Evolutionary conservation across 208 protist genomes (phyloP), one percentile per base, ranked within the genome.

Genomic region (Acanthamoeba culbertsoni): DNA sequence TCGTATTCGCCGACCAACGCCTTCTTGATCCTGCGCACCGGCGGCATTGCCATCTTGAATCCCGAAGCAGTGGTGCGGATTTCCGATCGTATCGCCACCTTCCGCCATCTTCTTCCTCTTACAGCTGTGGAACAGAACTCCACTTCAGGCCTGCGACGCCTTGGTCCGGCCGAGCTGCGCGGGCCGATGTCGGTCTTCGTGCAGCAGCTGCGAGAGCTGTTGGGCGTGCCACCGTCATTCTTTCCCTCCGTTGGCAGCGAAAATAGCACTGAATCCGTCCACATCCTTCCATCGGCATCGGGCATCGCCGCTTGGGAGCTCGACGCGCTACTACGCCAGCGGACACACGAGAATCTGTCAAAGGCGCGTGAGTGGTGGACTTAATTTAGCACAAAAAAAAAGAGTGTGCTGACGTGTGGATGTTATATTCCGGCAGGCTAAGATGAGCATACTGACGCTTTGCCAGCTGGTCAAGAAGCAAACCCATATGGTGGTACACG

Each of bases 31-130:
- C 96, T 93, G 26, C 94, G 96, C 65, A 95, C 86, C 93, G 96
- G 96, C n/a, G 95, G 96, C 43, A 86, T 97, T 20, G 59, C 95
- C 33, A 96, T 97, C 57, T 79, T 95, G 45, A 96, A 96, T 51
- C 45, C 93, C 46, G 43, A 59, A 16, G 3, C 73, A 23, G 86
- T 51, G 33, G 55, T 57, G n/a, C 33, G 37, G n/a, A 35, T n/a
- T 48, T 63, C 35, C 2, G 26, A 55, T 6, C 82, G 31, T 1
- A 88, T 23, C 20, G n/a, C n/a, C n/a, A n/a, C n/a, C n/a, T n/a
- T n/a, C n/a, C n/a, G n/a, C 37, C 37, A 26, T 28, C 12, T 33
- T n/a, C 1, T n/a, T 16, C 4, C 7, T 31, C 53, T 59, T n/a
- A 35, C 18, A 28, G 16, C 35, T 37, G 31, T 37, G 10, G 63